These are phyloP conservation scores for Gnetum montanum DNA, from an alignment of 75 land plant species.

Conservation along the genomic window DNA sequence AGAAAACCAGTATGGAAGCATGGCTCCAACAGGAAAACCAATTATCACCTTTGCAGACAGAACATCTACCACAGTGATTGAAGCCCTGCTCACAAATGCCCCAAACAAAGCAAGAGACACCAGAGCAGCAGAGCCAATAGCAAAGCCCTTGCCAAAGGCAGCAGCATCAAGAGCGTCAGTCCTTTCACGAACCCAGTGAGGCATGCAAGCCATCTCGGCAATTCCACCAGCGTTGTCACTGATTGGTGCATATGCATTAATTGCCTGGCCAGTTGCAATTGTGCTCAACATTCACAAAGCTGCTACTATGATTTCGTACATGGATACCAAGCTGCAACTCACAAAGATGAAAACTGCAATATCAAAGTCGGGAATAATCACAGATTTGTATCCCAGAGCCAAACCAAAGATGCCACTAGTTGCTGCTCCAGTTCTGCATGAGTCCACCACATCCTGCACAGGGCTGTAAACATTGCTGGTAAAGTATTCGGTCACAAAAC, in stretches of 20 bases:
- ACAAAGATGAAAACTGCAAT: constrained; percentile 20
- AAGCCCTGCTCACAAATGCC: constrained; percentile 52
- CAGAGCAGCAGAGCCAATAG: constrained; percentile 46
- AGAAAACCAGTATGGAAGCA: constrained; percentile 61
- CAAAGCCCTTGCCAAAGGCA: constrained; percentile 31
- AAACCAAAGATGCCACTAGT: constrained; percentile 21
- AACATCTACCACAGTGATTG: constrained; percentile 39
- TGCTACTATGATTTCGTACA: no score
- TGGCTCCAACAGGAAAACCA: constrained; percentile 45
- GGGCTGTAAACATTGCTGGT: constrained; percentile 69
- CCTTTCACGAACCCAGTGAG: constrained; percentile 18
- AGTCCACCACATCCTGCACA: constrained; percentile 21
- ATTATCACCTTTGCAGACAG: constrained; percentile 40
- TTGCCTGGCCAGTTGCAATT: no score
- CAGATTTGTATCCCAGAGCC: no score
- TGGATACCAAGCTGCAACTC: constrained; percentile 4
- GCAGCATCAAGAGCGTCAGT: constrained; percentile 28
- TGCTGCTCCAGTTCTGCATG: constrained; percentile 29
- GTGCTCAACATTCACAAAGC: no score
- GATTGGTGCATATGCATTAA: constrained; percentile 34
- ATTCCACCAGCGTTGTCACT: constrained; percentile 39
- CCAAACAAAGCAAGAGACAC: constrained; percentile 61
- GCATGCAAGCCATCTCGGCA: constrained; percentile 28
- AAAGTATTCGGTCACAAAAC: constrained; percentile 64
- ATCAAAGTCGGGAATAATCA: constrained; percentile 10